A percentile compares a stretch with the other conserved stretches of the same genome.
Conservation (phyloP, 352 stramenopile genomes). For the Globisporangium paddicum region DNA sequence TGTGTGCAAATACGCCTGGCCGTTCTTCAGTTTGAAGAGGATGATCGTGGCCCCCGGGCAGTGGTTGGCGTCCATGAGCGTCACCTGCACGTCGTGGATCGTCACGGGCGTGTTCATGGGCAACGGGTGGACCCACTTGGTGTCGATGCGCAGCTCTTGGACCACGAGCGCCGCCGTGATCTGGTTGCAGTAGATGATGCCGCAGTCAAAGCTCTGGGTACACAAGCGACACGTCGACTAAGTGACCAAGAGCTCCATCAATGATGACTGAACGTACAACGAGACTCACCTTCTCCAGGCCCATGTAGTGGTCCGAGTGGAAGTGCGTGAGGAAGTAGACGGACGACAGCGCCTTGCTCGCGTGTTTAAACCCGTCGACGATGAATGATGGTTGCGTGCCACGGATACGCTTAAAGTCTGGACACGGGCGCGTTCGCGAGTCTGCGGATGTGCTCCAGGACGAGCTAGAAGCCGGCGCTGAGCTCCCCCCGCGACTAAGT, state of each 20-base stretch:
- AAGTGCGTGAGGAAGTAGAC: conserved; percentile 98
- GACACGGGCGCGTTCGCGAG: conserved; percentile 27
- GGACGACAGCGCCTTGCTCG: conserved; percentile 61
- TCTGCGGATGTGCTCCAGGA: conserved; percentile 4
- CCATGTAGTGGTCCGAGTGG: conserved; percentile 96
- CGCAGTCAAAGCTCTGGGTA: conserved; percentile 78
- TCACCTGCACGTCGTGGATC: conserved; percentile 89
- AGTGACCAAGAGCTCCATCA: neutral
- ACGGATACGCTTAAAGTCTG: conserved; percentile 77
- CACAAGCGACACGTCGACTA: neutral
- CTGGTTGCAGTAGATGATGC: conserved; percentile 95
- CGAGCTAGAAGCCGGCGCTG: conserved; percentile 7
- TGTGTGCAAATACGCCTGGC: conserved; percentile 91
- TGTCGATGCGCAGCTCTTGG: conserved; percentile 89
- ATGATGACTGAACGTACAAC: neutral
- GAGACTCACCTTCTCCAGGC: conserved; percentile 71
- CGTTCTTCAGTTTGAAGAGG: conserved; percentile 85
- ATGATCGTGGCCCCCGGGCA: conserved; percentile 95
- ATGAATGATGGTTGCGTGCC: conserved; percentile 80
- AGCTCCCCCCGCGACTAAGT: neutral
- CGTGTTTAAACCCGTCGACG: conserved; percentile 86
- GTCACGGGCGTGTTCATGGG: conserved; percentile 86
- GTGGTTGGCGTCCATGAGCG: conserved; percentile 96
- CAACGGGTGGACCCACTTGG: conserved; percentile 90
- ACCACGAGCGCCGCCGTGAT: conserved; percentile 90